Conservation (phyloP, 2,329 filamentous ascomycete genomes). For the Tolypocladium amazonense region DNA sequence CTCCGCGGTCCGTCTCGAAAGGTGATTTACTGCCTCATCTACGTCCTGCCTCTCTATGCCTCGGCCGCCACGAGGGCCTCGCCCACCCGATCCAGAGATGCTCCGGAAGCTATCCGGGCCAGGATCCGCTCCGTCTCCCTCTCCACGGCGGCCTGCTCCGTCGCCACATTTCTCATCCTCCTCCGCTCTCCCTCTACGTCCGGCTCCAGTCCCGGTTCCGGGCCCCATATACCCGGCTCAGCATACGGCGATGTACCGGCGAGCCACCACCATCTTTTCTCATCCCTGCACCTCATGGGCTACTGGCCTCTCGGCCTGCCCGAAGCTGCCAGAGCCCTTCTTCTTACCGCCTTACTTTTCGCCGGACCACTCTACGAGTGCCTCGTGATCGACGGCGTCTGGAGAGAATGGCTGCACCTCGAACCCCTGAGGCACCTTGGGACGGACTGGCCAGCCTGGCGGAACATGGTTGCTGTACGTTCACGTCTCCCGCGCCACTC, state of each 20-base stretch:
- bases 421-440: constrained; percentile 48
- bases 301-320: constrained; percentile 64
- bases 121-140: constrained; percentile 71
- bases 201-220: neutral
- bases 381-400: constrained; percentile 61
- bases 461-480: constrained; percentile 77
- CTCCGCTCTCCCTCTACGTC: neutral
- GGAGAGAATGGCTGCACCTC: constrained; percentile 51
- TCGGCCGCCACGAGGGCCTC: constrained; percentile 72
- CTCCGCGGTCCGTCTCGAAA: constrained; percentile 1
- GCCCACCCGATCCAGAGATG: constrained; percentile 69
- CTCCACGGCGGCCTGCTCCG: constrained; percentile 59
- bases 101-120: constrained; percentile 78
- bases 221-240: neutral
- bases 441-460: constrained; percentile 69
- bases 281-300: constrained; percentile 56
- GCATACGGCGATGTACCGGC: no score
- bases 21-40: constrained; percentile 76
- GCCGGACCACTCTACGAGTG: constrained; percentile 73
- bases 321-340: constrained; percentile 54
- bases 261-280: neutral
- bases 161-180: constrained; percentile 58
- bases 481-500: neutral
- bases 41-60: constrained; percentile 85
- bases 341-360: constrained; percentile 71